Conservation (phyloP, 2,329 filamentous ascomycete genomes). For the Exophiala sp. region DNA sequence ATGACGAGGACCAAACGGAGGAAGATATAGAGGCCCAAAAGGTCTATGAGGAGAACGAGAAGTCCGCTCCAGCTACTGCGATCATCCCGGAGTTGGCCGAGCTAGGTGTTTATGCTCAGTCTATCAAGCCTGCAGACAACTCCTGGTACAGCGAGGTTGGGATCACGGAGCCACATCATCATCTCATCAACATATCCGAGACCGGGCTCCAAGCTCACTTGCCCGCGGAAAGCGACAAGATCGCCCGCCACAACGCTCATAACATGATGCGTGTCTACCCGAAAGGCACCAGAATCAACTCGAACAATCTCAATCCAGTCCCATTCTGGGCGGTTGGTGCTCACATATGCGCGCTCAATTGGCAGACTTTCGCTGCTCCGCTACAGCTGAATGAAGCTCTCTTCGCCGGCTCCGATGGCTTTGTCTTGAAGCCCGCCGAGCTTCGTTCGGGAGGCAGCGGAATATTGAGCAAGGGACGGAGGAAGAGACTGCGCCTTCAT, state of each 20-base stretch:
- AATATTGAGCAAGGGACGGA: constrained; percentile 12
- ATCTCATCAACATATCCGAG: constrained; percentile 28
- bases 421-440: constrained; percentile 24
- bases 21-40: constrained; percentile 15
- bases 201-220: constrained; percentile 20
- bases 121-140: constrained; percentile 27
- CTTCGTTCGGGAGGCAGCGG: constrained; percentile 22
- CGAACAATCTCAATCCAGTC: constrained; percentile 26
- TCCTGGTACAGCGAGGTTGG: constrained; percentile 24
- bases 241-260: constrained; percentile 24
- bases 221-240: constrained; percentile 16
- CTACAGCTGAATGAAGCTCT: constrained; percentile 28
- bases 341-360: constrained; percentile 28
- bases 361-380: constrained; percentile 28
- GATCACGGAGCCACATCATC: constrained; percentile 23
- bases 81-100: constrained; percentile 28
- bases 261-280: constrained; percentile 29
- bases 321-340: constrained; percentile 26
- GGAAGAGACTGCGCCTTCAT: constrained; percentile 24
- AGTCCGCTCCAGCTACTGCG: constrained; percentile 11
- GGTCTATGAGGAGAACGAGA: constrained; percentile 24
- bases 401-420: constrained; percentile 27
- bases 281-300: constrained; percentile 27
- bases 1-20: constrained; percentile 15
- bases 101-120: constrained; percentile 29